These are phyloP conservation scores for Yarrowia sp. DNA, from an alignment of 805 yeast species.

Conservation along the genomic window DNA sequence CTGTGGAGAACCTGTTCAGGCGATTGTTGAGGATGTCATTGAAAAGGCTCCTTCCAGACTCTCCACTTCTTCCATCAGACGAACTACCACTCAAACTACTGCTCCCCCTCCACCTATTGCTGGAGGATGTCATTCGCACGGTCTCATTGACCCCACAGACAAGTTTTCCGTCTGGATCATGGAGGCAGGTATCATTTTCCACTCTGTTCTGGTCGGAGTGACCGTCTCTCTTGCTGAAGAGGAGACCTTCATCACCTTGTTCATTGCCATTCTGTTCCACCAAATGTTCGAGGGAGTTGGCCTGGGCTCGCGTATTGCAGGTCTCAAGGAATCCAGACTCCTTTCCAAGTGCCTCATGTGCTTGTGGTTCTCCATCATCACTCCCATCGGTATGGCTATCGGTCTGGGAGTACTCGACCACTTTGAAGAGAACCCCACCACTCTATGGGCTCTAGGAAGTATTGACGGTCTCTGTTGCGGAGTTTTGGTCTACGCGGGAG, in stretches of 20 bases:
- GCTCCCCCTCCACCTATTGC: slow-evolving; percentile 20
- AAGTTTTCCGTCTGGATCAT: slow-evolving; percentile 46
- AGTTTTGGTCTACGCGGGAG: slow-evolving; percentile 74
- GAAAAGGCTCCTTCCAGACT: slow-evolving; percentile 9
- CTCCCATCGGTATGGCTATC: slow-evolving; percentile 78
- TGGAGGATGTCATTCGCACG: slow-evolving; percentile 32
- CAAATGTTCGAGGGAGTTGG: slow-evolving; percentile 90
- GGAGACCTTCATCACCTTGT: slow-evolving; percentile 73
- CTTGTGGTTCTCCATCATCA: slow-evolving; percentile 62
- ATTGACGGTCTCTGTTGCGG: slow-evolving; percentile 83
- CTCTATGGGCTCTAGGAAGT: slow-evolving; percentile 71
- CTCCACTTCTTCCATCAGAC: not conserved
- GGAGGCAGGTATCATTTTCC: slow-evolving; percentile 83
- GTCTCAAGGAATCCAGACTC: slow-evolving; percentile 53
- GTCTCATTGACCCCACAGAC: slow-evolving; percentile 39
- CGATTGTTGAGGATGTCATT: slow-evolving; percentile 18
- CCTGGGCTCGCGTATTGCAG: slow-evolving; percentile 78
- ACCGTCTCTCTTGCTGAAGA: slow-evolving; percentile 79
- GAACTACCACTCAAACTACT: not conserved
- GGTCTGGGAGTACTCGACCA: slow-evolving; percentile 76
- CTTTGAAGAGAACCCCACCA: slow-evolving; percentile 60
- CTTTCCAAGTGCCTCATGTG: slow-evolving; percentile 41
- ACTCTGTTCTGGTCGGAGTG: slow-evolving; percentile 81
- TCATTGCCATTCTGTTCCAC: slow-evolving; percentile 61
- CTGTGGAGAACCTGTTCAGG: not conserved